phyloP scores from a whole-genome alignment of 306 rosid genomes.

The Dalbergia oliveri region DNA sequence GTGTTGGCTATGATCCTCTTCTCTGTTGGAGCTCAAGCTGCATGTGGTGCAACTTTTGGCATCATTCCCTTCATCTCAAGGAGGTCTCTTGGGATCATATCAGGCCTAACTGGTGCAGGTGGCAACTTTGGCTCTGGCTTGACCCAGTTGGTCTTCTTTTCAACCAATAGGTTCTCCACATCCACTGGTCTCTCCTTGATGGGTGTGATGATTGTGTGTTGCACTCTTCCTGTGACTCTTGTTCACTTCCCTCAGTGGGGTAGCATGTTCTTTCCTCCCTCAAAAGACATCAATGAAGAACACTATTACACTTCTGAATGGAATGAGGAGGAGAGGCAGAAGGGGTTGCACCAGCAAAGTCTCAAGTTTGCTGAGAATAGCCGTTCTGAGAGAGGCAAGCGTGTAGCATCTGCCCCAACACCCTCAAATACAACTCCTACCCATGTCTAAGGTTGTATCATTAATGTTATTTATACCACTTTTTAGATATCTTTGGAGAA shows the following conservation, averaged over 20 bases:
- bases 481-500: too few species aligned
- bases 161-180: conserved; percentile 65
- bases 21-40: conserved; percentile 94
- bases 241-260: conserved; percentile 98
- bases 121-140: conserved; percentile 90
- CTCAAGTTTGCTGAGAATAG: conserved; percentile 91
- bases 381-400: conserved; percentile 83
- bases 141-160: conserved; percentile 81
- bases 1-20: conserved; percentile 78
- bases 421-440: conserved; percentile 77
- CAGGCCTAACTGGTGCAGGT: conserved; percentile 86
- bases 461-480: too few species aligned
- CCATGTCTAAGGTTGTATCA: conserved; percentile 42
- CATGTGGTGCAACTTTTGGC: conserved; percentile 93
- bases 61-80: conserved; percentile 86
- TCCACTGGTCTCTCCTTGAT: conserved; percentile 63
- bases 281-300: conserved; percentile 67
- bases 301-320: conserved; percentile 77
- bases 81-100: conserved; percentile 76
- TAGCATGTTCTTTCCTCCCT: conserved; percentile 78
- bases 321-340: conserved; percentile 72
- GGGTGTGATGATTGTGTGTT: conserved; percentile 83
- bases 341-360: conserved; percentile 71
- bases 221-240: conserved; percentile 75
- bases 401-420: conserved; percentile 70